Percentiles rank a stretch among this genome's conserved stretches.
Conservation (phyloP, 2,329 filamentous ascomycete species). For the Chrysosporium queenslandicum region DNA sequence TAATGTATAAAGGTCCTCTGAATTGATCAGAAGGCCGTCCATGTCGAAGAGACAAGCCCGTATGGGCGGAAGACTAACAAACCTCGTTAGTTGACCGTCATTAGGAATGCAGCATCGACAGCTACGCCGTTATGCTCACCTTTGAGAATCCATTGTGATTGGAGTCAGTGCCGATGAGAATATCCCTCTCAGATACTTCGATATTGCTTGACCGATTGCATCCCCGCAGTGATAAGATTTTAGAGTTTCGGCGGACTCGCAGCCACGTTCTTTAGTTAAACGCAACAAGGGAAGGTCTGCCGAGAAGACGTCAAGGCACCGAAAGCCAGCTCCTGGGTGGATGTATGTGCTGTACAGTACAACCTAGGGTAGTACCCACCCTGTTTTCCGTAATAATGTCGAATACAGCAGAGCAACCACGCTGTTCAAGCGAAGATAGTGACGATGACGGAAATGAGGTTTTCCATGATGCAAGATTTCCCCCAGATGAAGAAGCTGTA, state of each 20-base stretch:
- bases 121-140: not conserved
- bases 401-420: not conserved
- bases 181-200: too few relatives aligned
- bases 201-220: too few relatives aligned
- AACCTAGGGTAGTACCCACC: too few relatives aligned
- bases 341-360: too few relatives aligned
- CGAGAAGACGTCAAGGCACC: too few relatives aligned
- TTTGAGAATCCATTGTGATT: slow-evolving; percentile 3
- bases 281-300: not conserved
- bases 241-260: not conserved
- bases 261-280: not conserved
- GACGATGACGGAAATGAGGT: slow-evolving; percentile 29
- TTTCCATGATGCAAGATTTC: slow-evolving; percentile 37
- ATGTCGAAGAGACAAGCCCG: slow-evolving; percentile 96
- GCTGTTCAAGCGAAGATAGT: not conserved
- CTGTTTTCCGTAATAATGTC: not conserved
- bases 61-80: slow-evolving; percentile 59
- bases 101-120: not conserved
- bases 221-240: not conserved
- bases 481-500: slow-evolving; percentile 40
- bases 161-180: too few relatives aligned
- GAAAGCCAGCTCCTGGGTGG: too few relatives aligned
- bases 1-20: slow-evolving; percentile 78
- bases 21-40: slow-evolving; percentile 91
- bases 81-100: not conserved